Percentiles rank a stretch among this genome's conserved stretches.
These are phyloP conservation scores for Botrytis galanthina DNA, from an alignment of 2,329 filamentous ascomycete species.

Conservation along the genomic window DNA sequence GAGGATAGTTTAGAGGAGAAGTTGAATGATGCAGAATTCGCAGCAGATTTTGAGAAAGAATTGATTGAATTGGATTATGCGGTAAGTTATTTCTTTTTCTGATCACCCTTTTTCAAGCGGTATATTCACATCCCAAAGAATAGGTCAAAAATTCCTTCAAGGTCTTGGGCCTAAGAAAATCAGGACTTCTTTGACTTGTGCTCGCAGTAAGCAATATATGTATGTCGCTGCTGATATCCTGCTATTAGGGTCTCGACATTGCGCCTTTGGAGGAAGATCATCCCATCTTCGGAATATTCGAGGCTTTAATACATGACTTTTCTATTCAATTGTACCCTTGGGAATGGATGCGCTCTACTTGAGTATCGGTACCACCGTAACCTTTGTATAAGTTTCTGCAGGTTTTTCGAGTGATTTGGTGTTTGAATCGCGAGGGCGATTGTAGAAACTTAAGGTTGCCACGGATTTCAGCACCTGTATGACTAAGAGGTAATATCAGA, in stretches of 20 bases:
- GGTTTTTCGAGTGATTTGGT: background rate
- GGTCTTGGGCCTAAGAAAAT: background rate
- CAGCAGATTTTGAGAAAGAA: slow-evolving; percentile 52
- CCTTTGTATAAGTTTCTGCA: background rate
- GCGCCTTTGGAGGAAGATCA: slow-evolving; percentile 47
- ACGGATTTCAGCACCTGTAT: too few species aligned
- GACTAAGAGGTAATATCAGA: background rate
- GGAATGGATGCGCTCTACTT: background rate
- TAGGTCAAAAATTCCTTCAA: accelerated
- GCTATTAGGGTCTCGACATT: slow-evolving; percentile 54
- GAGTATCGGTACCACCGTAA: background rate
- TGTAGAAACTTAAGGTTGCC: background rate
- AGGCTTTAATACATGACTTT: slow-evolving; percentile 59
- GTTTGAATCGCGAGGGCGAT: background rate
- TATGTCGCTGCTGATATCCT: background rate
- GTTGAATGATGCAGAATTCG: slow-evolving; percentile 65
- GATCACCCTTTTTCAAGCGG: background rate
- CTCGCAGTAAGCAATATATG: slow-evolving; percentile 37
- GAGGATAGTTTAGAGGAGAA: slow-evolving; percentile 65
- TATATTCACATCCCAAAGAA: too few species aligned
- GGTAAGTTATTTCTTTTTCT: slow-evolving; percentile 44
- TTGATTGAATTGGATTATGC: slow-evolving; percentile 74
- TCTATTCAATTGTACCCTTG: background rate
- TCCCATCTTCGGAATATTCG: slow-evolving; percentile 50
- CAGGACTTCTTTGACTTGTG: accelerated